Percentiles rank a stretch among this genome's conserved stretches.
These are phyloP conservation scores for Raphidocelis subcapitata DNA, from an alignment of 139 green algal species.

Conservation along the genomic window DNA sequence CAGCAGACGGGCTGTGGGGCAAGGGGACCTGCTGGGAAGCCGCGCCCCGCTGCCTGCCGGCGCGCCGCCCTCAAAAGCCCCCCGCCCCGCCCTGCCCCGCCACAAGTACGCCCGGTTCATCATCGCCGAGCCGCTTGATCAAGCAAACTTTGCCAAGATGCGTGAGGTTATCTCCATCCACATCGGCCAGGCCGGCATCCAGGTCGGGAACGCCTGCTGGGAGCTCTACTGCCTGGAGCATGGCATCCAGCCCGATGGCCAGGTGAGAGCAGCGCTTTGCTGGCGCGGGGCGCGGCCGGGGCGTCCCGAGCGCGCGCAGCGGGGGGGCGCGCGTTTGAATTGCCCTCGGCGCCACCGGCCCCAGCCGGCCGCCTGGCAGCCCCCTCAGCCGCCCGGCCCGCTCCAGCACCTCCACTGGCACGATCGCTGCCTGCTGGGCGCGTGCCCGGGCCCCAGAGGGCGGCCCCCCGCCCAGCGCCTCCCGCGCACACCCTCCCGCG, in stretches of 20 bases:
- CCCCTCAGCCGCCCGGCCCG: neutral
- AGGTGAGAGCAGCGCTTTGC: conserved; percentile 34
- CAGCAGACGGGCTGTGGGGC: neutral
- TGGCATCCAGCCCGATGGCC: conserved; percentile 96
- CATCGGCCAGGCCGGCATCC: conserved; percentile 89
- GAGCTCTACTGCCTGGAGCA: conserved; percentile 99
- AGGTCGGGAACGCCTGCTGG: conserved; percentile 98
- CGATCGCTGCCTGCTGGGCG: neutral
- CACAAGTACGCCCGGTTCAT: no score
- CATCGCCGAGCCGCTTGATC: neutral
- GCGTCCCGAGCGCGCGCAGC: no score
- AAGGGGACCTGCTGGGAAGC: conserved; percentile 7
- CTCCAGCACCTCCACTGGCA: neutral
- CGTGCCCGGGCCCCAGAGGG: neutral
- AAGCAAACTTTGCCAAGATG: conserved; percentile 56
- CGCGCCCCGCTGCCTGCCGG: neutral
- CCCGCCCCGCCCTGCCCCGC: neutral
- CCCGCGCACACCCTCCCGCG: no score
- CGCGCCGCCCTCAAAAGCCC: neutral
- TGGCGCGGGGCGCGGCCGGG: no score
- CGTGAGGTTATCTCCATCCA: conserved; percentile 98
- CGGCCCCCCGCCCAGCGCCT: neutral
- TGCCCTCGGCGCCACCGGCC: no score
- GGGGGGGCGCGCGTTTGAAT: neutral
- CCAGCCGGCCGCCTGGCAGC: no score